Conservation (phyloP, 2,329 filamentous ascomycete genomes). For the Alternaria triticina region DNA sequence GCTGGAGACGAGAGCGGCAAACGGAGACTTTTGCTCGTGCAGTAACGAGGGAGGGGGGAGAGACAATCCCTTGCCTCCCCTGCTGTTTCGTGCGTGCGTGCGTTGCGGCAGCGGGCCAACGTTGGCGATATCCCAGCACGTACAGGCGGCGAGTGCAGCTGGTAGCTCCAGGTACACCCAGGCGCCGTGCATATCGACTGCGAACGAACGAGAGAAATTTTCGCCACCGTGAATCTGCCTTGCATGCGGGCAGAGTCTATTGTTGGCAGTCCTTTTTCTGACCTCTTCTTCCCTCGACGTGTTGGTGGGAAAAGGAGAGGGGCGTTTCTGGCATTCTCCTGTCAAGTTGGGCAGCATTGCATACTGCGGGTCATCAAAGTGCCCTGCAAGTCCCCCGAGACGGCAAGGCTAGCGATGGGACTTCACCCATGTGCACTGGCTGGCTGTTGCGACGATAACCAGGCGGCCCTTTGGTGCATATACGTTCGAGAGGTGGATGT, state of each 20-base stretch:
- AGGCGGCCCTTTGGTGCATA: neutral
- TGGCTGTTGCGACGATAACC: neutral
- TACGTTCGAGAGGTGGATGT: neutral
- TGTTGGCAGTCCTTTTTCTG: neutral
- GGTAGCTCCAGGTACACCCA: neutral
- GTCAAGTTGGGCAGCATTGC: constrained; percentile 11
- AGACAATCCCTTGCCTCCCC: neutral
- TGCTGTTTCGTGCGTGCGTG: neutral
- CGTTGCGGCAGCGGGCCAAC: constrained; percentile 1
- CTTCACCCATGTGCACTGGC: neutral
- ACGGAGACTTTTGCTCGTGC: neutral
- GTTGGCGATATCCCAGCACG: neutral
- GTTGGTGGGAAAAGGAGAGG: neutral
- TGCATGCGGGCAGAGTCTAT: neutral
- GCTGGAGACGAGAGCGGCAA: neutral
- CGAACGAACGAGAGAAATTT: neutral
- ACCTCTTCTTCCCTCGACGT: neutral
- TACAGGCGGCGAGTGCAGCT: neutral
- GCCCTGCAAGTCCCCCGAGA: neutral
- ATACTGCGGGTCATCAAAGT: constrained; percentile 4
- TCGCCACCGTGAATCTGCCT: neutral
- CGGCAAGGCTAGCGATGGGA: neutral
- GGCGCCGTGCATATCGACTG: neutral
- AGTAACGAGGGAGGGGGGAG: neutral
- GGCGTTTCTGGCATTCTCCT: neutral